Conservation (phyloP, 176 grass and related monocot species). For the Panicum miliaceum region DNA sequence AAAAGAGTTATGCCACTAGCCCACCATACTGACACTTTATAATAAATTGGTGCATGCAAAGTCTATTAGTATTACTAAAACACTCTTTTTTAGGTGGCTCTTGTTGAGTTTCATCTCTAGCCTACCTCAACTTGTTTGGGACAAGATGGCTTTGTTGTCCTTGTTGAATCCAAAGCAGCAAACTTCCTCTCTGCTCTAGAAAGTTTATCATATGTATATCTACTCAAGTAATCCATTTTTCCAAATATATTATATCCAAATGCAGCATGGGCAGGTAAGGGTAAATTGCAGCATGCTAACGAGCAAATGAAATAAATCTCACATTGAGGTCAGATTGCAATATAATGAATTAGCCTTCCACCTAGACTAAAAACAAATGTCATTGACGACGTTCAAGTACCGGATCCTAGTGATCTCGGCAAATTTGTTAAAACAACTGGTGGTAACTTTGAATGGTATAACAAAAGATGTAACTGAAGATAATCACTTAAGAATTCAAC, state of each 20-base stretch:
- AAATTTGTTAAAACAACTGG: neutral
- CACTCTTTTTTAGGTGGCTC: neutral
- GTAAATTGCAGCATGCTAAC: neutral
- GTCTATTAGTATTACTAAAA: neutral
- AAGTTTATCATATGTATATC: neutral
- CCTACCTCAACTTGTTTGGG: neutral
- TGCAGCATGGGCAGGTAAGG: neutral
- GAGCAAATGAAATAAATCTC: neutral
- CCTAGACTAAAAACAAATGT: neutral
- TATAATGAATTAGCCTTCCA: neutral
- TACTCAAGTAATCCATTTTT: constrained; percentile 13
- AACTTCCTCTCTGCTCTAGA: neutral
- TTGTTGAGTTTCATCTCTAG: neutral
- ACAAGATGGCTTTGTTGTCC: neutral
- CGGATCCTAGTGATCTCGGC: neutral
- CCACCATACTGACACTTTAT: neutral
- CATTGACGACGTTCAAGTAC: neutral
- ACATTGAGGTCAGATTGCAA: neutral
- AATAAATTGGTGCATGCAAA: neutral
- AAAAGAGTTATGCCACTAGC: constrained; percentile 6
- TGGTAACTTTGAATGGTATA: neutral
- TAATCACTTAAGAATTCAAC: neutral
- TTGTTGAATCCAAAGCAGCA: neutral
- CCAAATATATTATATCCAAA: constrained; percentile 34
- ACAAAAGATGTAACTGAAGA: constrained; percentile 21